Evolutionary conservation across 2,329 filamentous ascomycete species (phyloP), one percentile per base, ranked within the genome.

Genomic region (Fusarium sp.): DNA sequence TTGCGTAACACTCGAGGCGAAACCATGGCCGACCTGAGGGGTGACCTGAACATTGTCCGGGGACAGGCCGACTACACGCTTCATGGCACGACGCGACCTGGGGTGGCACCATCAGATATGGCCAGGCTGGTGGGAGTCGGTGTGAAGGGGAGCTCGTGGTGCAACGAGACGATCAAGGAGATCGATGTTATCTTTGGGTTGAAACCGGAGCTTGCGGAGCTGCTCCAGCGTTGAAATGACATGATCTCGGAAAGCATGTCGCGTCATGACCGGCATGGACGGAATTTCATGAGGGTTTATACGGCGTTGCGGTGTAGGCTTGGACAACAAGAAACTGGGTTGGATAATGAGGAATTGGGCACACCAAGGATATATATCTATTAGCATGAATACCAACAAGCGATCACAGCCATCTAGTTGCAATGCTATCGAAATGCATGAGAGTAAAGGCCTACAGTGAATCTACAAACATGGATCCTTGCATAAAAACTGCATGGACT

Each of bases 41-140:
- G 77, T 2, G 61, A 71, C 3, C 46, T 80, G 53, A 72, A 67
- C 31, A 76, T 80, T 25, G 66, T 69, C 36, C 67, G 66, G 29
- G 76, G 74, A 8, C 61, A 73, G 11, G 74, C 71, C 54, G 76
- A 79, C 16, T 73, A 78, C 46, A 71, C 65, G 4, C 57, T 80
- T 44, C 61, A 69, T 40, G 77, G 76, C 25, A 71, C 54, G 34
- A 58, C 62, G 46, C 38, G 54, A 23, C 36, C 58, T 20, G 65
- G 69, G 8, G 64, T 57, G 29, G 60, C 56, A 31, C 54, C 66
- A n/a, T 67, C 67, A 13, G 55, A 67, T 20, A 75, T 60, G 64
- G 62, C 65, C 20, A 73, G 70, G 25, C 29, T 78, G 46, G 66
- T 75, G 29, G 77, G 77, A 20, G 59, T 71, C 14, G 71, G 68